Evolutionary conservation across 371 early-diverging fungal genomes (phyloP).

Genomic region (Rhizopus delemar): DNA sequence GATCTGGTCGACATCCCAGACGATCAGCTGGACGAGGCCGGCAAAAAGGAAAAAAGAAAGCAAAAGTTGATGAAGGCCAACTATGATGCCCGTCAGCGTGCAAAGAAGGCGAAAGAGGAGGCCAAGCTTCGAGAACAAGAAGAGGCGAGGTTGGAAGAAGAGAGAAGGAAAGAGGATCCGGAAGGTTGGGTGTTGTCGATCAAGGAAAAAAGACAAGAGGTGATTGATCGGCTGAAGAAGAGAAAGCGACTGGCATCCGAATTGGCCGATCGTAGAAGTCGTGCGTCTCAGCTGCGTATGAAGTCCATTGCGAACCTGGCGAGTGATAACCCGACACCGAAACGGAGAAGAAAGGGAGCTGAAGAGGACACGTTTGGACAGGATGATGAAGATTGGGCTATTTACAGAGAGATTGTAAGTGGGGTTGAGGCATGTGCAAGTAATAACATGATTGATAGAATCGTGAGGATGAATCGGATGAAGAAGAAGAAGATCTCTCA

Average conservation of each 20-base stretch:
- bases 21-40: conserved; percentile 72
- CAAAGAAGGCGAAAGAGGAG: conserved; percentile 78
- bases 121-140: conserved; percentile 69
- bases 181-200: conserved; percentile 74
- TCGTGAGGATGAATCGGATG: conserved; percentile 82
- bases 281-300: conserved; percentile 85
- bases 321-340: conserved; percentile 55
- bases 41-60: conserved; percentile 82
- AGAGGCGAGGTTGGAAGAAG: conserved; percentile 68
- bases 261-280: conserved; percentile 82
- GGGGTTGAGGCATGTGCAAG: not conserved
- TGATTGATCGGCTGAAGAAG: conserved; percentile 66
- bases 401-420: conserved; percentile 85
- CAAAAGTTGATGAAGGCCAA: conserved; percentile 82
- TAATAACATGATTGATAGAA: conserved; percentile 45
- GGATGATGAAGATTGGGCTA: conserved; percentile 91
- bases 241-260: conserved; percentile 71
- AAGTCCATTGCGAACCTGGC: conserved; percentile 82
- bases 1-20: conserved; percentile 81
- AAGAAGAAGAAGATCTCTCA: conserved; percentile 78
- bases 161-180: conserved; percentile 66
- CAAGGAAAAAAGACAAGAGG: conserved; percentile 59
- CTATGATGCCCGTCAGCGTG: conserved; percentile 79
- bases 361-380: conserved; percentile 91
- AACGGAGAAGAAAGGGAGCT: conserved; percentile 59